Base-by-base conservation (phyloP, 768 basidiomycete genomes). In the Kockovaella imperatae region DNA sequence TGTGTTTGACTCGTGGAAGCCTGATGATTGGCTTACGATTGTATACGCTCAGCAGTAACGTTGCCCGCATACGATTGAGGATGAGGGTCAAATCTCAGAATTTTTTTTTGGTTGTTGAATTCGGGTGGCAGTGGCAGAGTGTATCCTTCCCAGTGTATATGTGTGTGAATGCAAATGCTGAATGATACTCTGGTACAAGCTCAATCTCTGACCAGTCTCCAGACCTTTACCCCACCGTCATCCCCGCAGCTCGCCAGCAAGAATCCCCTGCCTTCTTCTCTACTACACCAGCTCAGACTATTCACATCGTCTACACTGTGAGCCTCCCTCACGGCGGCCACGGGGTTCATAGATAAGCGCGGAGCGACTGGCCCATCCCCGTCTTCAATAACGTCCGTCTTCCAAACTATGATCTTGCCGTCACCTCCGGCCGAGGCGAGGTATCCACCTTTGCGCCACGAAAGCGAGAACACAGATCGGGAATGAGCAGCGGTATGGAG, bases 241-340 rank as follows among this genome's bases (percentile, higher is more conserved):
- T 99, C 93, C 0, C 86, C 89, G 4, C 83, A 79, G 2, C 84
- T 87, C 1, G 84, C 86, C 2, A 96, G 71, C 3, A 91, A 44
- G 51, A 80, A 76, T 40, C 63, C 56, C 14, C 75, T 76, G 1
- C 83, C 84, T 17, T 73, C 64, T 29, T 83, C 47, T n/a, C 57
- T 29, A 1, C 83, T 79, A 72, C 87, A 89, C 88, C 90, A 97
- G 2, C 77, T 75, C 18, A 93, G 77, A 10, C 79, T 75, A 71
- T 99, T 97, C 21, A 90, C 78, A 64, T 99, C 95, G 57, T 79
- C 75, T 1, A 87, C 81, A 1, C 79, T 85, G 61, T 99, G 95
- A 1, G 87, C 83, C 10, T 78, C 73, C 15, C 77, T 72, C 2
- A 83, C 53, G 1, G 74, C 74, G 0, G 80, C 80, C 21, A 93